Evolutionary conservation across 306 rosid species (phyloP), one percentile per base, ranked within the genome.

Genomic region (Prunus mira): DNA sequence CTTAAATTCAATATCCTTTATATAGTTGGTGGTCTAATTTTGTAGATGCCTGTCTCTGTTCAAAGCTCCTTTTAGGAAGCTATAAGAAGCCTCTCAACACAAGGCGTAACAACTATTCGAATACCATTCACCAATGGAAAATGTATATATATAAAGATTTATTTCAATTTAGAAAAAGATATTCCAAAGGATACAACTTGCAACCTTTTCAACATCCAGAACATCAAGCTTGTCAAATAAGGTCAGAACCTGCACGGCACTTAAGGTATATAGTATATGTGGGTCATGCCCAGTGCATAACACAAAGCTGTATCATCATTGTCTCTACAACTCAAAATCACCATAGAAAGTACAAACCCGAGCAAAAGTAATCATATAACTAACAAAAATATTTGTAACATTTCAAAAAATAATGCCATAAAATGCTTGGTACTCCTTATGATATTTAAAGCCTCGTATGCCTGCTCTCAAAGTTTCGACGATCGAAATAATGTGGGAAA

Each of bases 201-300:
- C 86, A 73, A 94, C 93, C 79, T 79, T 87, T 46, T 91, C 93
- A 11, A 77, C 82, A 72, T 91, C 92, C 55, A 90, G 67, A 84
- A 82, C 80, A 70, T 80, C 79, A 67, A 91, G 77, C 84, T 89
- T 90, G 82, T 90, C 83, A 80, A 88, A 91, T 64, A 91, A 92
- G 65, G 95, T 91, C 82, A 94, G 87, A 84, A 87, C 90, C 84
- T 93, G 96, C 64, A 91, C 90, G 2, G 91, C 95, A 69, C 98
- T 91, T 17, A 91, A 84, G 17, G 96, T 92, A 84, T 90, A 88
- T 55, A 89, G 82, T 60, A 88, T 25, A 69, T 92, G 97, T 0
- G 98, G 97, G 64, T 90, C 97, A 73, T 95, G 98, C 34, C 91
- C 97, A 77, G 90, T 34, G 84, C 72, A 75, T 4, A 74, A 77